Conservation (phyloP, 2,329 filamentous ascomycete genomes). For the Ophiocordyceps camponoti-rufipedis region DNA sequence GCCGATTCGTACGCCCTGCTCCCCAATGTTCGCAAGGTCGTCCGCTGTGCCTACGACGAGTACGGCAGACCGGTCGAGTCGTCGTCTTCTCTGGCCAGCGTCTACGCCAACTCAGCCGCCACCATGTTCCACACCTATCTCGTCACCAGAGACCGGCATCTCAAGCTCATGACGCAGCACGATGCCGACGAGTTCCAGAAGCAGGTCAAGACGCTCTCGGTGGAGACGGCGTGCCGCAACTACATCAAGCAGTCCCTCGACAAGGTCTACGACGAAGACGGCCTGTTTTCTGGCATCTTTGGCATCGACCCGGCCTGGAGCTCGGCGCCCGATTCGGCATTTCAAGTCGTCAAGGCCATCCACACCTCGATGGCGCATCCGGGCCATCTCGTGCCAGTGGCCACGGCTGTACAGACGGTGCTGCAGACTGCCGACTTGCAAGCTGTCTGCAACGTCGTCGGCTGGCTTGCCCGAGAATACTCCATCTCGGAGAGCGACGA, state of each 20-base stretch:
- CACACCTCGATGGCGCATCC: conserved; percentile 33
- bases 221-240: conserved; percentile 37
- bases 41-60: conserved; percentile 32
- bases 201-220: conserved; percentile 27
- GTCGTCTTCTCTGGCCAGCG: conserved; percentile 22
- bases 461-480: conserved; percentile 41
- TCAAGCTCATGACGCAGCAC: conserved; percentile 32
- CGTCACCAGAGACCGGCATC: conserved; percentile 31
- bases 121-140: conserved; percentile 37
- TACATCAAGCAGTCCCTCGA: conserved; percentile 43
- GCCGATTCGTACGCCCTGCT: conserved; percentile 36
- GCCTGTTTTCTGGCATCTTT: conserved; percentile 36
- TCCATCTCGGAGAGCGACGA: conserved; percentile 37
- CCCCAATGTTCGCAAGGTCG: conserved; percentile 34
- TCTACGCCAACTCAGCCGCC: conserved; percentile 33
- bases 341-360: conserved; percentile 27
- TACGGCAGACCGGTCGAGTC: conserved; percentile 26
- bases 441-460: conserved; percentile 34
- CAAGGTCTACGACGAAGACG: conserved; percentile 34
- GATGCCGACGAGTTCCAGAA: conserved; percentile 36
- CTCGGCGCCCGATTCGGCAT: conserved; percentile 28
- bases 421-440: conserved; percentile 28
- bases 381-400: conserved; percentile 34
- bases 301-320: conserved; percentile 35
- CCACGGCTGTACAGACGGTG: conserved; percentile 27